Base-by-base conservation (phyloP, 208 protist species). In the Trypanosoma congolense region DNA sequence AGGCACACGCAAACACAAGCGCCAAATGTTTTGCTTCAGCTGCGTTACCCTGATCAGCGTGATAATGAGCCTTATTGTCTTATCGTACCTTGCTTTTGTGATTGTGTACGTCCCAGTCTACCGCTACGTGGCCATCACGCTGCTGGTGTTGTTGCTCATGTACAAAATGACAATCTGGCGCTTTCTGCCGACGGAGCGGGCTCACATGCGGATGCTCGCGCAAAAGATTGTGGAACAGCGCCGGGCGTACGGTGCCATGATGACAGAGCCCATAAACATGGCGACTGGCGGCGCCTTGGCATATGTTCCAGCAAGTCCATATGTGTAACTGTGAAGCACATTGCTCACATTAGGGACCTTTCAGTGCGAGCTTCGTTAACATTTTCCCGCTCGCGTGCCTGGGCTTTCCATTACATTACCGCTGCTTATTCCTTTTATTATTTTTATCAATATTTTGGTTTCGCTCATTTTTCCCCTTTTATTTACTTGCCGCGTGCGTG, bases 91-190 rank as follows among this genome's bases (percentile, higher is more conserved):
- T 6, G 61, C 68, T 16, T 77, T 72, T 50, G 55, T 68, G 21
- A 73, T 77, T 42, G 56, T 46, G 25, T 56, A 21, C 2, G 64
- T 77, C 9, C 71, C 71, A 8, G 16, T 42, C 25, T 77, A 77
- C 52, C 57, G 71, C 29, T 77, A 77, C 31, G 29, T 73, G 19
- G 65, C 65, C 8, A 73, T 73, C 26, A 69, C 71, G 29, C 2
- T 59, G 10, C 36, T 77, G 35, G n/a, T 69, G 9, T 60, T 77
- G 6, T 16, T 77, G 14, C 21, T 71, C 14, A 10, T 44, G 1
- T 61, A 60, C 19, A 54, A 61, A 29, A 25, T 69, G 24, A 55
- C 61, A 0, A 45, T 57, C n/a, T 77, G 71, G 71, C 57, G 65
- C n/a, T 69, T 69, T 45, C 31, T 77, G 10, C 71, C 71, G 16